Evolutionary conservation across 2,329 filamentous ascomycete genomes (phyloP).

Genomic region (Paracoccidioides lutzii): DNA sequence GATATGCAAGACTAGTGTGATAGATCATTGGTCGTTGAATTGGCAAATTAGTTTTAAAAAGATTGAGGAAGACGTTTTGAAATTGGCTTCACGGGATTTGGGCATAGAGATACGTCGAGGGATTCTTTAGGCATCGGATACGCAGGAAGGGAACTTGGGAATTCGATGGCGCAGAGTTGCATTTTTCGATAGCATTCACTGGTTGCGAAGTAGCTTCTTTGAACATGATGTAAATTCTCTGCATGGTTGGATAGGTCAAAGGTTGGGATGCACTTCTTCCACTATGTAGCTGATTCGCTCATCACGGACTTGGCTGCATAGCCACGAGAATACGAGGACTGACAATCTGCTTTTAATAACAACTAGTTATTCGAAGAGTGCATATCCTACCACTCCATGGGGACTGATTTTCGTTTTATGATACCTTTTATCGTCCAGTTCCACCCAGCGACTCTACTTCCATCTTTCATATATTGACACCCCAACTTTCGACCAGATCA

Average conservation of each 20-base stretch:
- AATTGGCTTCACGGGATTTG: not conserved
- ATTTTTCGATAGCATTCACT: not conserved
- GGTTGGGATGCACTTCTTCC: not conserved
- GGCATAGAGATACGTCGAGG: not conserved
- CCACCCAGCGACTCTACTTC: not conserved
- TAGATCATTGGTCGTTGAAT: conserved; percentile 16
- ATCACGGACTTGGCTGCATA: not conserved
- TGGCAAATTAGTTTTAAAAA: conserved; percentile 31
- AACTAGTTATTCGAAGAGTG: not conserved
- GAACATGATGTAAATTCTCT: not conserved
- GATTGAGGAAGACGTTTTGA: conserved; percentile 18
- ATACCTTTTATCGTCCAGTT: not conserved
- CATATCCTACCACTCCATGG: not conserved
- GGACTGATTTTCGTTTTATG: not conserved
- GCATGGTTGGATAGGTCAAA: not conserved
- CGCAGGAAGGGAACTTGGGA: not conserved
- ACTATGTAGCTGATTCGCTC: no score
- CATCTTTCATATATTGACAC: not conserved
- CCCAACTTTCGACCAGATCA: not conserved
- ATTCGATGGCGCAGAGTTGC: not conserved
- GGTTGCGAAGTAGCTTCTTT: not conserved
- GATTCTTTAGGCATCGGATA: not conserved
- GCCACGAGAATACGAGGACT: not conserved
- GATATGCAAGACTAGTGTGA: conserved; percentile 7
- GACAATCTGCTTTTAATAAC: not conserved